A percentile compares a stretch with the other conserved stretches of the same genome.
Evolutionary conservation across 1,284 basidiomycete genomes (phyloP).

Genomic region (Chondrostereum purpureum): DNA sequence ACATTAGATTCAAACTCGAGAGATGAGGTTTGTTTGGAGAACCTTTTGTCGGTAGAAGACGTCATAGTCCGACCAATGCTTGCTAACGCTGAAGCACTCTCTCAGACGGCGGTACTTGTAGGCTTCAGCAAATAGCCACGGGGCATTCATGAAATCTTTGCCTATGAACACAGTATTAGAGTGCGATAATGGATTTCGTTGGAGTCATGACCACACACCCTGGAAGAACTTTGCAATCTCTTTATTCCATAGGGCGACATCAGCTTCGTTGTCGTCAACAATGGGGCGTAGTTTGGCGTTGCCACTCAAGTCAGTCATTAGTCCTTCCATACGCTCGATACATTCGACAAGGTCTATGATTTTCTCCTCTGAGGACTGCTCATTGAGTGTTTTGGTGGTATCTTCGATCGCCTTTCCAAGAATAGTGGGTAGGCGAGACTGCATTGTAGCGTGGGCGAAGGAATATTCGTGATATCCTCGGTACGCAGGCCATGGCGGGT

Average conservation of each 20-base stretch:
- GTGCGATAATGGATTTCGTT: neutral
- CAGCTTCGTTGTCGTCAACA: slow-evolving; percentile 56
- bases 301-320: slow-evolving; percentile 77
- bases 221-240: slow-evolving; percentile 91
- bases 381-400: slow-evolving; percentile 84
- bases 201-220: slow-evolving; percentile 38
- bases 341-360: slow-evolving; percentile 84
- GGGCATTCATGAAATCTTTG: slow-evolving; percentile 95
- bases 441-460: slow-evolving; percentile 93
- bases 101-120: slow-evolving; percentile 97
- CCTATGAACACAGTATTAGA: slow-evolving; percentile 31
- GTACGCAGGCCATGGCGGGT: slow-evolving; percentile 95
- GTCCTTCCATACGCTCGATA: slow-evolving; percentile 79
- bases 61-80: slow-evolving; percentile 87
- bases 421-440: slow-evolving; percentile 89
- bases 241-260: slow-evolving; percentile 96
- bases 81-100: slow-evolving; percentile 92
- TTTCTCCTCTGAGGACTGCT: slow-evolving; percentile 78
- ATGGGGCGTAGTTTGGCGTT: slow-evolving; percentile 82
- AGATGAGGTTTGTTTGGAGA: slow-evolving; percentile 6
- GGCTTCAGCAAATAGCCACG: slow-evolving; percentile 94
- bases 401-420: slow-evolving; percentile 96
- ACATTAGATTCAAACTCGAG: slow-evolving; percentile 3
- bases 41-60: slow-evolving; percentile 90
- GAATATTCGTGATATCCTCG: slow-evolving; percentile 96